A percentile compares a stretch with the other conserved stretches of the same genome.
phyloP scores from a whole-genome alignment of 148 eudicot species.

The Rhododendron mucronatum region DNA sequence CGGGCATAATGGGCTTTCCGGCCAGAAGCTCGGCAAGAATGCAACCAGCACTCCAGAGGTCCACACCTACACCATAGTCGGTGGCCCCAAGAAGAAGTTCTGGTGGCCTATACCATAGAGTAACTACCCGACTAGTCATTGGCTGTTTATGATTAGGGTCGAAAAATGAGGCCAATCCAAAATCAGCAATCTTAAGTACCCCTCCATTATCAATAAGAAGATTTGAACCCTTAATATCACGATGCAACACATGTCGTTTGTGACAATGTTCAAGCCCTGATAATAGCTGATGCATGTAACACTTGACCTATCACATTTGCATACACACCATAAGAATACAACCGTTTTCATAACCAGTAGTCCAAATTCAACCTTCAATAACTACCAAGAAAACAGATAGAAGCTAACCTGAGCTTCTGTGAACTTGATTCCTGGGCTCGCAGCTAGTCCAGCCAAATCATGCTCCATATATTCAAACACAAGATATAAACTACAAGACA shows the following conservation, averaged over 20 bases:
- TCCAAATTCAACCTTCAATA: not conserved
- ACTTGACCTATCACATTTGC: conserved; percentile 55
- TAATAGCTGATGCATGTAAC: conserved; percentile 74
- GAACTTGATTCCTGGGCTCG: conserved; percentile 63
- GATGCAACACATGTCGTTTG: conserved; percentile 61
- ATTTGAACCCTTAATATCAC: conserved; percentile 87
- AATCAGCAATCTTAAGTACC: conserved; percentile 80
- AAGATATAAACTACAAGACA: conserved; percentile 82
- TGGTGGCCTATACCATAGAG: conserved; percentile 89
- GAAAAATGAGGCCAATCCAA: conserved; percentile 76
- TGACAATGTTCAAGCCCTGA: conserved; percentile 93
- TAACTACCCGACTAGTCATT: conserved; percentile 86
- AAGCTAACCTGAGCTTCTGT: conserved; percentile 72
- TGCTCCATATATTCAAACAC: conserved; percentile 88
- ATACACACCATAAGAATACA: not conserved
- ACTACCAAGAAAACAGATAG: not conserved
- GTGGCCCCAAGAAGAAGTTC: conserved; percentile 90
- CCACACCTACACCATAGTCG: conserved; percentile 75
- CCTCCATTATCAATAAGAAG: conserved; percentile 70
- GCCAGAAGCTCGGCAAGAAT: conserved; percentile 76
- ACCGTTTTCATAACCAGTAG: not conserved
- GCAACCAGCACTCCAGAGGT: conserved; percentile 92
- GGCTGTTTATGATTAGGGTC: conserved; percentile 77
- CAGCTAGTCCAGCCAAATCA: conserved; percentile 84
- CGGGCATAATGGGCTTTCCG: conserved; percentile 89